phyloP scores from a whole-genome alignment of 2,329 filamentous ascomycete genomes.

The Pseudocercospora eumusae region DNA sequence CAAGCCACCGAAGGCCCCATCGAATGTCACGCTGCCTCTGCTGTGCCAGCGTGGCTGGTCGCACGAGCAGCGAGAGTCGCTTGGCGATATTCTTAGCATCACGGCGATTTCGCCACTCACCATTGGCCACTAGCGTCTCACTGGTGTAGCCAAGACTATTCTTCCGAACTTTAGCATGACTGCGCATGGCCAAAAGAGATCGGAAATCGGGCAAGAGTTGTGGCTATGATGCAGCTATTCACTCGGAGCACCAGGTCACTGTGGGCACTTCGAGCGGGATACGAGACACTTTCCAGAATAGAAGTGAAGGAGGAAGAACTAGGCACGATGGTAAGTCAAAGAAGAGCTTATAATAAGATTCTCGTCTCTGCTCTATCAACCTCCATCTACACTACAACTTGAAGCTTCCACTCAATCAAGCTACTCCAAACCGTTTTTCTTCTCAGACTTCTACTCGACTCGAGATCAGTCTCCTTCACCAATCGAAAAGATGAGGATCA shows the following conservation, averaged over 20 bases:
- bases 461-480: background rate
- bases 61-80: conserved; percentile 2
- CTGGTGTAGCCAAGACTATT: conserved; percentile 4
- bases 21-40: conserved; percentile 8
- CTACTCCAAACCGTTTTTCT: background rate
- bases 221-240: conserved; percentile 7
- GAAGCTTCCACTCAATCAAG: background rate
- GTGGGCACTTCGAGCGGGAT: background rate
- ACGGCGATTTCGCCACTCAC: background rate
- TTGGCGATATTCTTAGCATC: conserved; percentile 8
- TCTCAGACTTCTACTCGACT: background rate
- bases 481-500: conserved; percentile 18
- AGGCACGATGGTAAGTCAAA: background rate
- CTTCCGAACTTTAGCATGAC: conserved; percentile 5
- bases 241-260: background rate
- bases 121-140: conserved; percentile 6
- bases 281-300: conserved; percentile 4
- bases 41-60: background rate
- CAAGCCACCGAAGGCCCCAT: background rate
- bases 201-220: background rate
- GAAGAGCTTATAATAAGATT: conserved; percentile 8
- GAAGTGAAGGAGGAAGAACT: background rate
- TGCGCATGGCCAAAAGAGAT: conserved; percentile 3
- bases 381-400: background rate
- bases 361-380: background rate